phyloP scores from a whole-genome alignment of 208 protist species.

The Acanthamoeba royreba region DNA sequence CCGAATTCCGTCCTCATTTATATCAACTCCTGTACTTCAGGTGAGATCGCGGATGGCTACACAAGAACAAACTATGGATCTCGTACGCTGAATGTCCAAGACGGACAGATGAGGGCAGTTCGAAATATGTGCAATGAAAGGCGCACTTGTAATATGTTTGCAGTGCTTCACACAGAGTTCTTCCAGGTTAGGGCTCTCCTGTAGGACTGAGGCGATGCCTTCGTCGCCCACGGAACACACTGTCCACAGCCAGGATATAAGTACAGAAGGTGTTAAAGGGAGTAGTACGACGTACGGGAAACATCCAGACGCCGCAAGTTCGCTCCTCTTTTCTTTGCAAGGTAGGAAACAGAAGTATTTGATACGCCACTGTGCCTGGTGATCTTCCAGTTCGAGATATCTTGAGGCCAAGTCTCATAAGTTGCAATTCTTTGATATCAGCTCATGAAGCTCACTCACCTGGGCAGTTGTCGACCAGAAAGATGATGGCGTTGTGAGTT shows the following conservation, averaged over 20 bases:
- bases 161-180: not conserved
- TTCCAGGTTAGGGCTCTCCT: not conserved
- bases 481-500: not conserved
- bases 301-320: not conserved
- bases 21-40: not conserved
- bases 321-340: not conserved
- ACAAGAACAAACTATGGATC: no score
- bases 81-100: not conserved
- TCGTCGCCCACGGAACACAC: not conserved
- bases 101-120: not conserved
- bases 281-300: not conserved
- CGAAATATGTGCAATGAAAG: not conserved
- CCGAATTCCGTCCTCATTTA: not conserved
- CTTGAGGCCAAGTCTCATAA: not conserved
- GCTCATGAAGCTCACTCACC: not conserved
- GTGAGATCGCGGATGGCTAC: no score
- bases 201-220: not conserved
- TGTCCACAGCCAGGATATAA: not conserved
- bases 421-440: not conserved
- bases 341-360: not conserved
- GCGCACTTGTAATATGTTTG: not conserved
- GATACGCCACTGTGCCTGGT: not conserved
- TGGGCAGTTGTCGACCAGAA: not conserved
- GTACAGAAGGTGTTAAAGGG: not conserved
- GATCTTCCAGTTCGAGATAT: not conserved